These are phyloP conservation scores for Suillus cothurnatus DNA, from an alignment of 768 basidiomycete species.

Conservation along the genomic window DNA sequence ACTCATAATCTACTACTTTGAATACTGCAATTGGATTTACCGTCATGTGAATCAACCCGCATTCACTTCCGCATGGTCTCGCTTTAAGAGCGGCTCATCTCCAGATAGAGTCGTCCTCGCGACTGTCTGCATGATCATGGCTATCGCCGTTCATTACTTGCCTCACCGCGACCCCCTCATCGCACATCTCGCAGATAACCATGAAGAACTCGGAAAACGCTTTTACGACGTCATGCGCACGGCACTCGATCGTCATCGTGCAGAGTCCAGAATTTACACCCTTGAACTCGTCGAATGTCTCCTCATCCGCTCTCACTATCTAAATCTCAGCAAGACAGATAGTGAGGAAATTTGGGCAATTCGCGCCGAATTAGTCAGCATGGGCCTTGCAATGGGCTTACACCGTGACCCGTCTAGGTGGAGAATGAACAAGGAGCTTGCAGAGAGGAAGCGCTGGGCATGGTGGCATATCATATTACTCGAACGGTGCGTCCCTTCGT, in stretches of 20 bases:
- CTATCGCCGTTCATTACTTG: conserved; percentile 72
- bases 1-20: conserved; percentile 77
- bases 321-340: conserved; percentile 72
- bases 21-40: conserved; percentile 88
- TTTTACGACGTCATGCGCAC: conserved; percentile 71
- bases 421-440: conserved; percentile 66
- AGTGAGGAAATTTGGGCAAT: conserved; percentile 82
- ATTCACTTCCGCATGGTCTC: conserved; percentile 68
- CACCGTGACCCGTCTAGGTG: conserved; percentile 86
- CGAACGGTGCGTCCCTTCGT: conserved; percentile 58
- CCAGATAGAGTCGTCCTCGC: conserved; percentile 71
- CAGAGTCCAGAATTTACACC: conserved; percentile 60
- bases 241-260: conserved; percentile 62
- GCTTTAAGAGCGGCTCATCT: conserved; percentile 67
- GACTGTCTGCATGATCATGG: conserved; percentile 75
- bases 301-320: conserved; percentile 70
- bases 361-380: conserved; percentile 70
- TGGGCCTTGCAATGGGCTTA: conserved; percentile 81
- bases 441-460: conserved; percentile 82
- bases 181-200: conserved; percentile 49
- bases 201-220: conserved; percentile 62
- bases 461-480: conserved; percentile 89
- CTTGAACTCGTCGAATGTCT: conserved; percentile 78
- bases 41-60: conserved; percentile 69
- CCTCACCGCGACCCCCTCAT: conserved; percentile 66